Evolutionary conservation across 2,329 filamentous ascomycete genomes (phyloP).

Genomic region (Zymoseptoria passerinii): DNA sequence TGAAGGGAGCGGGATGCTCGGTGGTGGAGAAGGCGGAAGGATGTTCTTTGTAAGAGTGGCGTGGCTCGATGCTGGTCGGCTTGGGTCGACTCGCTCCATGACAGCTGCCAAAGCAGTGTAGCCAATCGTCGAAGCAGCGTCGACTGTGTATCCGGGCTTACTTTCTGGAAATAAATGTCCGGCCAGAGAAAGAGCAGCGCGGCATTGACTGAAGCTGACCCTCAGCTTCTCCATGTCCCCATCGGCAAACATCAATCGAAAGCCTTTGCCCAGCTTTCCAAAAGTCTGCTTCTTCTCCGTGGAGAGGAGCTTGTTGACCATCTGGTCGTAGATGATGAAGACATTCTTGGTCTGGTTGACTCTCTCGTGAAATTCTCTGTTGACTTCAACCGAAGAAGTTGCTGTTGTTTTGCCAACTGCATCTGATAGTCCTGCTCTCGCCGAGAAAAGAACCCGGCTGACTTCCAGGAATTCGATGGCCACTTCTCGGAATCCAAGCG

Average conservation of each 20-base stretch:
- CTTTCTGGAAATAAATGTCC: constrained; percentile 32
- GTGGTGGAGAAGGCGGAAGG: background rate
- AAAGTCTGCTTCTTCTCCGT: constrained; percentile 55
- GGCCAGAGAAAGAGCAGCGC: constrained; percentile 52
- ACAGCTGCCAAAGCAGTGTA: constrained; percentile 60
- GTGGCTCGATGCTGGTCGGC: constrained; percentile 6
- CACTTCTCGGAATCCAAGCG: constrained; percentile 50
- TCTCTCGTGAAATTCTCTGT: constrained; percentile 56
- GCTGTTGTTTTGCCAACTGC: constrained; percentile 38
- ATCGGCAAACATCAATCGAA: constrained; percentile 56
- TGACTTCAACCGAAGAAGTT: constrained; percentile 51
- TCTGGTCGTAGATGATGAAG: constrained; percentile 55
- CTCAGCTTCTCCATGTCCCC: constrained; percentile 55
- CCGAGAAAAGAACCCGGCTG: constrained; percentile 58
- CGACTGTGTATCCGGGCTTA: constrained; percentile 40
- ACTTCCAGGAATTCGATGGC: constrained; percentile 60
- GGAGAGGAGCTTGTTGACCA: constrained; percentile 53
- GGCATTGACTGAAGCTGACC: constrained; percentile 48
- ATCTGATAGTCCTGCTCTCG: constrained; percentile 55
- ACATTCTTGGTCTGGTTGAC: constrained; percentile 54
- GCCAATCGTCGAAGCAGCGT: constrained; percentile 55
- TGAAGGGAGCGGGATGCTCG: background rate
- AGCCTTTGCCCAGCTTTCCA: constrained; percentile 52
- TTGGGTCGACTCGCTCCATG: constrained; percentile 38
- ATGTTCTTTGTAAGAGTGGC: background rate